Percentiles rank a stretch among this genome's conserved stretches.
Conservation (phyloP, 805 yeast species). For the Myxozyma udenii region DNA sequence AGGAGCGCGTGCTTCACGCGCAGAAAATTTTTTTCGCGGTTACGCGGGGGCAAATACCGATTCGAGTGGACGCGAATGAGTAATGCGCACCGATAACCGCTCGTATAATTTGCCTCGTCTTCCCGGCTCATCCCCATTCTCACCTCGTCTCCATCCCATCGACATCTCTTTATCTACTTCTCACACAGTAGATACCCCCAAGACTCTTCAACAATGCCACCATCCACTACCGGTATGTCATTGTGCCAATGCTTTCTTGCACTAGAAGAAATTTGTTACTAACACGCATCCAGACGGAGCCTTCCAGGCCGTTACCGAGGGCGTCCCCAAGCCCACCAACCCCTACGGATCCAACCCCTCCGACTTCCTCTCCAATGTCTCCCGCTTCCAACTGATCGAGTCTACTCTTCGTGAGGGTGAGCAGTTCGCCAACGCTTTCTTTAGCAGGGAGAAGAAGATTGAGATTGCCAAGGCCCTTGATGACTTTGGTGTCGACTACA, state of each 20-base stretch:
- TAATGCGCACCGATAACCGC: not conserved
- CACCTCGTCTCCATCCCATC: not conserved
- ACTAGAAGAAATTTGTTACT: no score
- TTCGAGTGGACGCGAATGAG: no score
- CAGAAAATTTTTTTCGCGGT: no score
- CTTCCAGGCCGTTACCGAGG: slow-evolving; percentile 18
- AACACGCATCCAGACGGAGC: no score
- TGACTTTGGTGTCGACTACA: slow-evolving; percentile 97
- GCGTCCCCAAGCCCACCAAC: slow-evolving; percentile 42
- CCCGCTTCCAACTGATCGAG: slow-evolving; percentile 86
- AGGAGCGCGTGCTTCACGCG: no score
- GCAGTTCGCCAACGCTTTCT: slow-evolving; percentile 97
- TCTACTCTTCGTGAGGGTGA: slow-evolving; percentile 97
- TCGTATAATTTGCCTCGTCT: no score
- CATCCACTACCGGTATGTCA: slow-evolving; percentile 21
- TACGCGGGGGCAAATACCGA: no score
- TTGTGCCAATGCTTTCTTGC: not conserved
- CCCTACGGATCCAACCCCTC: slow-evolving; percentile 97
- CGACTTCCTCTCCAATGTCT: slow-evolving; percentile 85
- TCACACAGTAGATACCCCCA: no score
- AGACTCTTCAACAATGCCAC: slow-evolving; percentile 20
- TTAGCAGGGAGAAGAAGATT: slow-evolving; percentile 88
- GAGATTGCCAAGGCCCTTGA: slow-evolving; percentile 96
- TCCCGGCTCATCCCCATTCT: not conserved
- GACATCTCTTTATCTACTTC: not conserved